Conservation (phyloP, 169 alveolate genomes). For the Theileria luwenshuni region DNA sequence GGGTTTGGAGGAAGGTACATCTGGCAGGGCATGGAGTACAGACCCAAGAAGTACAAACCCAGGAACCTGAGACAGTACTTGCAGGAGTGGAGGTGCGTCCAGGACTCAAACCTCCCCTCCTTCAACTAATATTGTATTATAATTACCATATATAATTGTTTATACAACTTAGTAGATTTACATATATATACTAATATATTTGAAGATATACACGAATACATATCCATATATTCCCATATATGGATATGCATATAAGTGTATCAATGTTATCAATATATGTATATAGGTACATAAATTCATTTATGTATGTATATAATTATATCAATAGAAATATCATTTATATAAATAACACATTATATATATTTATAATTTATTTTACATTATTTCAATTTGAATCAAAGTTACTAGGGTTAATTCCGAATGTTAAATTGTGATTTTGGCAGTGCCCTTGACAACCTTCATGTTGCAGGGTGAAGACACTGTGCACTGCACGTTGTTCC, state of each 20-base stretch:
- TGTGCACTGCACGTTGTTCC: slow-evolving; percentile 41
- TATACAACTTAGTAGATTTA: not conserved
- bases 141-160: not conserved
- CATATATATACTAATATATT: not conserved
- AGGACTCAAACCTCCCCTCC: slow-evolving; percentile 45
- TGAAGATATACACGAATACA: no score
- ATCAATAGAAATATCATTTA: no score
- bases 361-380: no score
- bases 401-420: no score
- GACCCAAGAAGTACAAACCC: slow-evolving; percentile 63
- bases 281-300: not conserved
- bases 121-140: slow-evolving; percentile 18
- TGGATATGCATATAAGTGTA: not conserved
- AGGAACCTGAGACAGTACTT: slow-evolving; percentile 42
- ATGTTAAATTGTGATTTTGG: slow-evolving; percentile 30
- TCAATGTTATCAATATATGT: not conserved
- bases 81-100: slow-evolving; percentile 61
- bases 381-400: no score
- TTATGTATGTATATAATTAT: no score
- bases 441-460: slow-evolving; percentile 43
- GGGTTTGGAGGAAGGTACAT: slow-evolving; percentile 59
- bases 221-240: no score
- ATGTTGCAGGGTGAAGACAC: slow-evolving; percentile 55
- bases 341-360: no score
- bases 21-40: slow-evolving; percentile 67